Conservation (phyloP, 2,329 filamentous ascomycete genomes). For the Cryphonectria nitschkei region DNA sequence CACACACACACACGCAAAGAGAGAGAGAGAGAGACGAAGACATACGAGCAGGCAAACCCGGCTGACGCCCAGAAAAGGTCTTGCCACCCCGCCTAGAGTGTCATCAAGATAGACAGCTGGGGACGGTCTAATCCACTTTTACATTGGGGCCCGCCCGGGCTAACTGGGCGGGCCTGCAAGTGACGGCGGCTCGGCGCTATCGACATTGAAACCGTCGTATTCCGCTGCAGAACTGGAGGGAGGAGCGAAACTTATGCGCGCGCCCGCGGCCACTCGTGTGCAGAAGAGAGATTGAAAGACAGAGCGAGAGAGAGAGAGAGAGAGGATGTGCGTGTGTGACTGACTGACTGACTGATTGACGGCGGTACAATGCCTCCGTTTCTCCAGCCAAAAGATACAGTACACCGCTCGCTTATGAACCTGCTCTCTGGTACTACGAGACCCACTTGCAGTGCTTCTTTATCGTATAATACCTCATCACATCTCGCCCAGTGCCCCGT, state of each 20-base stretch:
- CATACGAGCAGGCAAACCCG: neutral
- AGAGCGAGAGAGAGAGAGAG: neutral
- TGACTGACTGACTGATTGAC: neutral
- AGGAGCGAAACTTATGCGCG: neutral
- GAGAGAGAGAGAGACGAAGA: neutral
- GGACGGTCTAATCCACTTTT: conserved; percentile 1
- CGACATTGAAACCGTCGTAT: neutral
- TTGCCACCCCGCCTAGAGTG: conserved; percentile 8
- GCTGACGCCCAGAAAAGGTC: neutral
- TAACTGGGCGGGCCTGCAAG: neutral
- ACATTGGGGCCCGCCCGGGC: neutral
- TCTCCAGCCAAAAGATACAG: neutral
- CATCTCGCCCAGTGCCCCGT: neutral
- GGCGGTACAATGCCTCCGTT: neutral
- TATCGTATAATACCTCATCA: neutral
- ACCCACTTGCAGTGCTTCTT: neutral
- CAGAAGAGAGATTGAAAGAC: neutral
- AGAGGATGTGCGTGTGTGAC: no score
- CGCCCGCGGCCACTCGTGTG: neutral
- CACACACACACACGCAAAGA: neutral
- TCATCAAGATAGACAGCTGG: neutral
- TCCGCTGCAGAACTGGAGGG: neutral
- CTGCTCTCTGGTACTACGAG: neutral
- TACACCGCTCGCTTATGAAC: no score
- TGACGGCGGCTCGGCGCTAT: conserved; percentile 13